These are phyloP conservation scores for Clarireedia paspali DNA, from an alignment of 2,329 filamentous ascomycete species.

Conservation along the genomic window DNA sequence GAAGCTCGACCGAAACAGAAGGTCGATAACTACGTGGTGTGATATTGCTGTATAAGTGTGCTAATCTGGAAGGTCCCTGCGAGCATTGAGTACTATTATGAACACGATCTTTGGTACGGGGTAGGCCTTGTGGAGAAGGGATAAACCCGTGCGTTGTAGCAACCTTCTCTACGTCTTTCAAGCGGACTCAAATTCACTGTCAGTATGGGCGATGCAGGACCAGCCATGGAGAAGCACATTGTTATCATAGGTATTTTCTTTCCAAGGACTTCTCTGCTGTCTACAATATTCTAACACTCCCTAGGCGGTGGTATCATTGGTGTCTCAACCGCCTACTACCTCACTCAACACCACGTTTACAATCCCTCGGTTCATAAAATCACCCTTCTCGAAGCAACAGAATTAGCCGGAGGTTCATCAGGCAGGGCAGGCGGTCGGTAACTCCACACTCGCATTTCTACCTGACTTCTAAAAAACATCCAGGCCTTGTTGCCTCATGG, in stretches of 20 bases:
- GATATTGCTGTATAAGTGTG: too few relatives aligned
- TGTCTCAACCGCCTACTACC: slow-evolving; percentile 76
- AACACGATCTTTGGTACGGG: too few relatives aligned
- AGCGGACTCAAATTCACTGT: too few relatives aligned
- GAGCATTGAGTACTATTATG: too few relatives aligned
- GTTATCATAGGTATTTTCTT: background rate
- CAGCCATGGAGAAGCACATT: background rate
- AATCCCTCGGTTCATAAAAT: slow-evolving; percentile 57
- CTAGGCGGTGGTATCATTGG: slow-evolving; percentile 78
- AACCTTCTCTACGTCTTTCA: too few relatives aligned
- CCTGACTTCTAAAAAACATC: background rate
- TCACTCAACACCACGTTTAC: slow-evolving; percentile 77
- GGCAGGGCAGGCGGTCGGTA: slow-evolving; percentile 74
- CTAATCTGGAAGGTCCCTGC: too few relatives aligned
- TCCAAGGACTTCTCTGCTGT: background rate
- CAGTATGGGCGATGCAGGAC: too few relatives aligned
- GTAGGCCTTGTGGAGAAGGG: too few relatives aligned
- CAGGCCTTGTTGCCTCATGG: slow-evolving; percentile 67
- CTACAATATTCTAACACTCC: background rate
- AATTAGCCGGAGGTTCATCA: slow-evolving; percentile 77
- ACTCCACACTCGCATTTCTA: background rate
- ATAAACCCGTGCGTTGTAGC: too few relatives aligned
- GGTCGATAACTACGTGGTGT: too few relatives aligned
- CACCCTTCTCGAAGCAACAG: slow-evolving; percentile 62
- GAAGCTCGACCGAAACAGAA: too few relatives aligned